A percentile compares a stretch with the other conserved stretches of the same genome.
Conservation (phyloP, 192 early-diverging fungal genomes). For the Coemansia brasiliensis region DNA sequence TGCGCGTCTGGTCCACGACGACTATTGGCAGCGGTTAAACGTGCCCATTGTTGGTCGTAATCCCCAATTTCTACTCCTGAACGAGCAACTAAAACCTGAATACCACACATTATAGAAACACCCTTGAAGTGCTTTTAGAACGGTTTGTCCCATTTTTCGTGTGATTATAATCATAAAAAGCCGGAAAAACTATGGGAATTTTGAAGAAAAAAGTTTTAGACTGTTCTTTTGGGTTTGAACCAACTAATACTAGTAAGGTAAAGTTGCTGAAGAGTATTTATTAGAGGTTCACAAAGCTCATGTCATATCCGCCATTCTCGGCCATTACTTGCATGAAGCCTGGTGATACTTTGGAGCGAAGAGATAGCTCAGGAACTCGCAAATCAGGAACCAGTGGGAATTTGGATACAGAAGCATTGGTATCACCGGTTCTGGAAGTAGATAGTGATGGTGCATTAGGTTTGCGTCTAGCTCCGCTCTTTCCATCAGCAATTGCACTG, state of each 20-base stretch:
- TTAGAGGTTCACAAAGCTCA: slow-evolving; percentile 38
- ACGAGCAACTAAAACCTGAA: slow-evolving; percentile 25
- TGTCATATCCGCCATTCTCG: slow-evolving; percentile 44
- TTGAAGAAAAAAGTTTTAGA: too few relatives aligned
- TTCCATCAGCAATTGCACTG: slow-evolving; percentile 7
- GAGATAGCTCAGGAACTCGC: slow-evolving; percentile 23
- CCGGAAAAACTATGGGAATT: too few relatives aligned
- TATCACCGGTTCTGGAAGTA: neutral
- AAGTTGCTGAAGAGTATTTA: too few relatives aligned
- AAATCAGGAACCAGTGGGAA: slow-evolving; percentile 33
- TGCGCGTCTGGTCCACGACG: slow-evolving; percentile 39
- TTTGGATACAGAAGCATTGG: neutral
- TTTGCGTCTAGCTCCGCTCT: slow-evolving; percentile 12
- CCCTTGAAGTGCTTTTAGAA: neutral
- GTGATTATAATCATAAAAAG: too few relatives aligned
- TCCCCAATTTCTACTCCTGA: neutral
- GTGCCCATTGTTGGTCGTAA: slow-evolving; percentile 9
- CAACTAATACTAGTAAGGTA: too few relatives aligned
- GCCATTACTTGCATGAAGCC: slow-evolving; percentile 44
- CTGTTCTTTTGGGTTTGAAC: too few relatives aligned
- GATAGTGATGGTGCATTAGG: neutral
- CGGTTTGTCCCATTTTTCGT: too few relatives aligned
- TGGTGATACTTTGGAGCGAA: slow-evolving; percentile 38
- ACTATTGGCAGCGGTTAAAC: slow-evolving; percentile 27
- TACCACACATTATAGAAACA: slow-evolving; percentile 32